Percentiles rank a stretch among this genome's conserved stretches.
phyloP scores from a whole-genome alignment of 164 flowering plant species.

The Stephania cephalantha region DNA sequence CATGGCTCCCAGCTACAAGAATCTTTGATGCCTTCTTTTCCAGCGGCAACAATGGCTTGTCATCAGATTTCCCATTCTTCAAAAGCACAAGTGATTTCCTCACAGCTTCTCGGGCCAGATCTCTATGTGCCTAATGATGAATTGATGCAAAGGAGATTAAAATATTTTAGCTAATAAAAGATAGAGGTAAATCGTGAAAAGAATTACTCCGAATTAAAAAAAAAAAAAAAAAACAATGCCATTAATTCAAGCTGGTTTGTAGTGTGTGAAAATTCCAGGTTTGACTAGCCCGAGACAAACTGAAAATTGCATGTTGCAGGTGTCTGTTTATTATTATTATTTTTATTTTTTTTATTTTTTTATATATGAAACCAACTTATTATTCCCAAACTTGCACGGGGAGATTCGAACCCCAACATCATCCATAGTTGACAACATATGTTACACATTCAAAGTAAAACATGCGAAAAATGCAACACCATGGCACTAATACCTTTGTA shows the following conservation, averaged over 20 bases:
- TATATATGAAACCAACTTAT: too few relatives aligned
- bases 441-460: background rate
- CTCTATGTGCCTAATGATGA: constrained; percentile 26
- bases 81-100: constrained; percentile 33
- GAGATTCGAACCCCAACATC: too few relatives aligned
- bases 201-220: background rate
- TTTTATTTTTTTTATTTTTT: too few relatives aligned
- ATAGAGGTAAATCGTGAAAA: background rate
- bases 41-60: constrained; percentile 26
- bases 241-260: background rate
- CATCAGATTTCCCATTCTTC: constrained; percentile 24
- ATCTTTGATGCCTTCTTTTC: constrained; percentile 31
- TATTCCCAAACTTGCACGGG: too few relatives aligned
- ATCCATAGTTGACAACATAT: too few relatives aligned
- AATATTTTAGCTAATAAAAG: background rate
- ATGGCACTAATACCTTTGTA: too few relatives aligned
- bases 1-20: constrained; percentile 36
- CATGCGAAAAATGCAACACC: background rate
- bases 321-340: background rate
- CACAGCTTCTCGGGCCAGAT: constrained; percentile 34
- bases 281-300: background rate
- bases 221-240: background rate
- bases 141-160: background rate
- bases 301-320: background rate
- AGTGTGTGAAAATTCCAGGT: background rate